These are phyloP conservation scores for Schizochytrium sp. DNA, from an alignment of 108 stramenopile genomes.

Conservation along the genomic window DNA sequence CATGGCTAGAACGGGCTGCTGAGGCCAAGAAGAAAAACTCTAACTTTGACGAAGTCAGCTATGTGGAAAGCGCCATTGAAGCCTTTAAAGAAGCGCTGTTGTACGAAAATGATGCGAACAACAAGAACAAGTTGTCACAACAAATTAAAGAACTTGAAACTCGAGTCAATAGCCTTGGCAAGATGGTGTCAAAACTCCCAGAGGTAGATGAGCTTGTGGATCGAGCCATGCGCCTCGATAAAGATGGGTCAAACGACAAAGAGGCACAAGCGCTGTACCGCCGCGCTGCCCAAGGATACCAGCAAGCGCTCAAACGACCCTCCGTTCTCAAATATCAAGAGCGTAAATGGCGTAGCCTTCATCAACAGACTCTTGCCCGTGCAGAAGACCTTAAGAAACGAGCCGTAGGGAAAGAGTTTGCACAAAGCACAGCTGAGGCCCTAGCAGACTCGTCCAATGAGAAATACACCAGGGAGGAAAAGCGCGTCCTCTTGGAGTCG, in stretches of 20 bases:
- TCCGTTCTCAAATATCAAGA: neutral
- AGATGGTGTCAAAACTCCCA: neutral
- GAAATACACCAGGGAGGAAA: neutral
- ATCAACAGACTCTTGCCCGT: neutral
- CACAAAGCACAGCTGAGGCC: neutral
- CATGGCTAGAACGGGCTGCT: slow-evolving; percentile 25
- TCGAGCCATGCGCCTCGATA: neutral
- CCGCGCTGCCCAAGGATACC: slow-evolving; percentile 1
- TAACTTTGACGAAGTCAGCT: neutral
- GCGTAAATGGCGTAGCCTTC: neutral
- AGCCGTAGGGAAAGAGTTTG: neutral
- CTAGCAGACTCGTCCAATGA: neutral
- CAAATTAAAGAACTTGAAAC: neutral
- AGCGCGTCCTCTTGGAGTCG: slow-evolving; percentile 4
- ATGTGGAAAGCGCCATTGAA: slow-evolving; percentile 5
- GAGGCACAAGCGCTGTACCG: neutral
- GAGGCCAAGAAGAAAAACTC: neutral
- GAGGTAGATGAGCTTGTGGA: neutral
- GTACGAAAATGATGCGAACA: neutral
- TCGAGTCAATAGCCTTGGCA: neutral
- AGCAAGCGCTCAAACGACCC: neutral
- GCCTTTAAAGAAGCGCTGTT: slow-evolving; percentile 6
- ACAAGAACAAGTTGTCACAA: neutral
- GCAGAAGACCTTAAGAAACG: neutral
- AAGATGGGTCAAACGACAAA: neutral